phyloP scores from a whole-genome alignment of 169 alveolate genomes.

The Eimeria tenella region DNA sequence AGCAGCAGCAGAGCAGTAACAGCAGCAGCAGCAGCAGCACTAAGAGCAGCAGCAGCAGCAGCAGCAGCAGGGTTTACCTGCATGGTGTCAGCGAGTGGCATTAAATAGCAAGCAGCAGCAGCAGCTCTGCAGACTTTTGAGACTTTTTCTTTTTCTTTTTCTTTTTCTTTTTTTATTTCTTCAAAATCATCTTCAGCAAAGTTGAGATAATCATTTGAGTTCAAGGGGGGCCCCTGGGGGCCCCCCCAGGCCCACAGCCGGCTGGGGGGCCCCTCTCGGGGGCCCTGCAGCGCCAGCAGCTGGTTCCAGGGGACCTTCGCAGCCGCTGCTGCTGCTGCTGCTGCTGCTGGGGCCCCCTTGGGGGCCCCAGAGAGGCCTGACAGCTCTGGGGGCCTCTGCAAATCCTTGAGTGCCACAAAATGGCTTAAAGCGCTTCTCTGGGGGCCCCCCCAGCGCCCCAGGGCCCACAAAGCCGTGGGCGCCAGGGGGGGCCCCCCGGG shows the following conservation, averaged over 20 bases:
- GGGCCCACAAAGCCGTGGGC: background rate
- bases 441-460: background rate
- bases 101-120: background rate
- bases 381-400: background rate
- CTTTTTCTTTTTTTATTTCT: background rate
- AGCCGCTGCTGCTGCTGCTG: conserved; percentile 6
- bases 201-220: background rate
- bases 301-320: background rate
- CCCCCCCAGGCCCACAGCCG: background rate
- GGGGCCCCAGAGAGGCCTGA: background rate
- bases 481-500: conserved; percentile 3
- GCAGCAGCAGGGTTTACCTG: background rate
- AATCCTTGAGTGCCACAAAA: background rate
- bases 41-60: background rate
- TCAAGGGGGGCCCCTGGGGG: background rate
- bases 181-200: background rate
- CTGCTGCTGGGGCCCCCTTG: background rate
- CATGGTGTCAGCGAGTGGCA: conserved; percentile 22
- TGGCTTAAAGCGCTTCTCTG: background rate
- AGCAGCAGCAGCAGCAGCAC: conserved; percentile 19
- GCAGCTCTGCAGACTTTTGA: background rate
- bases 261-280: background rate
- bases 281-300: background rate
- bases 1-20: conserved; percentile 1
- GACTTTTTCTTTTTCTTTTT: background rate